A percentile compares a stretch with the other conserved stretches of the same genome.
phyloP scores from a whole-genome alignment of 1,284 basidiomycete species.

The Volvariella surrecta region DNA sequence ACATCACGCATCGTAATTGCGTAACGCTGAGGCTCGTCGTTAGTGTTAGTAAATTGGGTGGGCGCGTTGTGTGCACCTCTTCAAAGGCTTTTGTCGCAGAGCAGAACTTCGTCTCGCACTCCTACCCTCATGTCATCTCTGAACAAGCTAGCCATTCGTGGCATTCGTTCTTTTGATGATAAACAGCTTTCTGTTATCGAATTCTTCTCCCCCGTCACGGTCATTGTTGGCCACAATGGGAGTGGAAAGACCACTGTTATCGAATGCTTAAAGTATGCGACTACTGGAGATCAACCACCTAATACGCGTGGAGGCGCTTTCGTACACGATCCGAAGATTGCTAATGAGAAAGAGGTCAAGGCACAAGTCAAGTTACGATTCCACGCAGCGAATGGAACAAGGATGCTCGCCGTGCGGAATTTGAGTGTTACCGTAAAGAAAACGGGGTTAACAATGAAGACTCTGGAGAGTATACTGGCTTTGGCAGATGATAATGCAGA shows the following conservation, averaged over 20 bases:
- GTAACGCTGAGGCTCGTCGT: no score
- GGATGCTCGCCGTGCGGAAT: slow-evolving; percentile 92
- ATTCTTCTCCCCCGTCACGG: slow-evolving; percentile 96
- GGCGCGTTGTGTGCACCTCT: slow-evolving; percentile 9
- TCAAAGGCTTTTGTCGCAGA: no score
- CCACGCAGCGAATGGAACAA: slow-evolving; percentile 76
- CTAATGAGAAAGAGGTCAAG: slow-evolving; percentile 97
- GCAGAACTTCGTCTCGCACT: no score
- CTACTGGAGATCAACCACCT: slow-evolving; percentile 95
- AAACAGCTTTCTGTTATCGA: slow-evolving; percentile 93
- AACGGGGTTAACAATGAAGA: slow-evolving; percentile 93
- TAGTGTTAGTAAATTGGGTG: no score
- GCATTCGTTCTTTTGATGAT: slow-evolving; percentile 91
- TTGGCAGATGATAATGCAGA: slow-evolving; percentile 61
- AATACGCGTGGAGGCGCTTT: slow-evolving; percentile 98
- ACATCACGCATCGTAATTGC: no score
- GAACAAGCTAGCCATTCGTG: slow-evolving; percentile 83
- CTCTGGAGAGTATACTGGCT: slow-evolving; percentile 87
- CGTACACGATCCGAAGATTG: slow-evolving; percentile 98
- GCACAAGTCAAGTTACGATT: slow-evolving; percentile 96
- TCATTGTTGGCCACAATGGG: slow-evolving; percentile 98
- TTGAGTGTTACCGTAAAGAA: slow-evolving; percentile 93
- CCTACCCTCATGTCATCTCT: slow-evolving; percentile 61
- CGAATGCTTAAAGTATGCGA: slow-evolving; percentile 98
- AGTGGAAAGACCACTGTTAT: slow-evolving; percentile 99